Evolutionary conservation across 495 filamentous ascomycete genomes (phyloP).

Genomic region (Lasiosphaeria ovina): DNA sequence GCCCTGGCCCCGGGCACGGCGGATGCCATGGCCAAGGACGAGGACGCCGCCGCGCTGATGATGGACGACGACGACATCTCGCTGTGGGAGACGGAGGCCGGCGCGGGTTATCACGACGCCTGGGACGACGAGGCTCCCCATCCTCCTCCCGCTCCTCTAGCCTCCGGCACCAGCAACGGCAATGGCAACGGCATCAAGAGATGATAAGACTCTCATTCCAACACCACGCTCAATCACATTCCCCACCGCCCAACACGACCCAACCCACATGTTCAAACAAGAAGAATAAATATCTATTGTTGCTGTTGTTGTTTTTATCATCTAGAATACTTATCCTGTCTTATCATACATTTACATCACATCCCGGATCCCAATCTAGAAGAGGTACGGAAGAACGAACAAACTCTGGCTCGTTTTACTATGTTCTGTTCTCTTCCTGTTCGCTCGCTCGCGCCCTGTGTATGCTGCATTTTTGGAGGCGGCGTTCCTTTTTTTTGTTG

Average conservation of each 20-base stretch:
- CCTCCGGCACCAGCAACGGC: neutral
- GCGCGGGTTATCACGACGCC: conserved; percentile 33
- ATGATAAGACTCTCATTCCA: conserved; percentile 1
- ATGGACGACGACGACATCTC: conserved; percentile 63
- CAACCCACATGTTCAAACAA: too few relatives aligned
- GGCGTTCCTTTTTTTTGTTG: neutral
- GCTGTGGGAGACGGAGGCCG: conserved; percentile 49
- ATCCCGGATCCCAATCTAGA: too few relatives aligned
- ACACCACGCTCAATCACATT: too few relatives aligned
- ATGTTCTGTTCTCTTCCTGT: too few relatives aligned
- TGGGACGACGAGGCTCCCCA: conserved; percentile 25
- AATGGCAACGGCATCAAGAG: neutral
- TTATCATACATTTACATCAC: too few relatives aligned
- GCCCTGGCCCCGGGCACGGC: neutral
- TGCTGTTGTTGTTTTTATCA: too few relatives aligned
- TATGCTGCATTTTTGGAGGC: neutral
- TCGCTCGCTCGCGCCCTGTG: too few relatives aligned
- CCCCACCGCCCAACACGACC: too few relatives aligned
- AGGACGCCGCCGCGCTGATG: conserved; percentile 42
- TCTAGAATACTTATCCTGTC: too few relatives aligned
- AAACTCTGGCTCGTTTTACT: too few relatives aligned
- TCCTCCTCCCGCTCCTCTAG: neutral
- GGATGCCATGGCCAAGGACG: conserved; percentile 27
- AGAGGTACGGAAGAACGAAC: too few relatives aligned
- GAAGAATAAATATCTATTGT: too few relatives aligned